Conservation (phyloP, 345 rosid species). For the Litchi chinensis region DNA sequence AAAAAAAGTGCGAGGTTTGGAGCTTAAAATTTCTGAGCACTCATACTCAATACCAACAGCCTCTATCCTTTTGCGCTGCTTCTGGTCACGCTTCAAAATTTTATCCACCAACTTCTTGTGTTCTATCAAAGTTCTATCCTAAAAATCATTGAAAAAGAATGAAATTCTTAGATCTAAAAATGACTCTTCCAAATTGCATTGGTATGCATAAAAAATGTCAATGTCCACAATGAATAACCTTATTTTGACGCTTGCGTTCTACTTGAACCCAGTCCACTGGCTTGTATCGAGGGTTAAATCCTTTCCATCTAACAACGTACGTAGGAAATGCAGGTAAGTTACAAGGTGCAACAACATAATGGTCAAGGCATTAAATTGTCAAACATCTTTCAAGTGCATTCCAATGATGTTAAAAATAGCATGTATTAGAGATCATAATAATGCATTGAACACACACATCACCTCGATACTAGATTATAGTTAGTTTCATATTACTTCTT, state of each 20-base stretch:
- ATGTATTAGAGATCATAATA: not conserved
- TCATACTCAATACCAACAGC: conserved; percentile 85
- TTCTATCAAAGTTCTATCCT: conserved; percentile 91
- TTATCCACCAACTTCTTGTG: conserved; percentile 70
- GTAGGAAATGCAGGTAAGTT: not conserved
- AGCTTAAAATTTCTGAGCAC: conserved; percentile 88
- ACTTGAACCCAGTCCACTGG: conserved; percentile 68
- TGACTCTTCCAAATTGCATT: not conserved
- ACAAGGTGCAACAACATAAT: not conserved
- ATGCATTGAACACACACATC: not conserved
- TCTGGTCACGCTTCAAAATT: conserved; percentile 65
- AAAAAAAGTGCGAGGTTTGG: not conserved
- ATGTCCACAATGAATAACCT: conserved; percentile 40
- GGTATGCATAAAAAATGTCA: not conserved
- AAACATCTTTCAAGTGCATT: not conserved
- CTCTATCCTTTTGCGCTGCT: conserved; percentile 64
- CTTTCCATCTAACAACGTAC: conserved; percentile 69
- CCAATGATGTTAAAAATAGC: not conserved
- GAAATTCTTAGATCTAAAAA: not conserved
- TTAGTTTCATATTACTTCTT: not conserved
- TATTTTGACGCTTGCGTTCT: conserved; percentile 63
- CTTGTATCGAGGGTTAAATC: conserved; percentile 51
- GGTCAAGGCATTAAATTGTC: not conserved
- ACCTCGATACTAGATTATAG: not conserved
- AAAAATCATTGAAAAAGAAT: conserved; percentile 15